Percentiles rank a stretch among this genome's conserved stretches.
Conservation (phyloP, 2,329 filamentous ascomycete species). For the Botryosphaeria dothidea region DNA sequence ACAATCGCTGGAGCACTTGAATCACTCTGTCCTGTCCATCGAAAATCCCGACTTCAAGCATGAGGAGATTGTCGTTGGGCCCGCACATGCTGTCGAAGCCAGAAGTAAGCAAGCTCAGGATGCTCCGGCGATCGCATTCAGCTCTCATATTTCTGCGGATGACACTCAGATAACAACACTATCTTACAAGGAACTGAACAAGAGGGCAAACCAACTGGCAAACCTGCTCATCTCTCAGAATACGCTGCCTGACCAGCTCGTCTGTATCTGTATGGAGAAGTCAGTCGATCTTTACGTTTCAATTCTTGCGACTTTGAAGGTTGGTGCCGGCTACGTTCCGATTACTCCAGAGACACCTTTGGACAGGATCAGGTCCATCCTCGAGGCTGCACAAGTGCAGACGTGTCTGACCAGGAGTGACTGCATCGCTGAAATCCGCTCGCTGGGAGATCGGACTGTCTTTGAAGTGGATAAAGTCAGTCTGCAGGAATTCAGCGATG, state of each 20-base stretch:
- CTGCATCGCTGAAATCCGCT: background rate
- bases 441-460: background rate
- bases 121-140: conserved; percentile 66
- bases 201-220: conserved; percentile 64
- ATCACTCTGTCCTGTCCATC: conserved; percentile 36
- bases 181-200: conserved; percentile 67
- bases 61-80: conserved; percentile 27
- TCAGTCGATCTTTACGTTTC: conserved; percentile 70
- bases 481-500: conserved; percentile 31
- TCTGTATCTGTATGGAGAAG: conserved; percentile 80
- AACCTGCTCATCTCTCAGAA: conserved; percentile 53
- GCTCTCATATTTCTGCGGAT: conserved; percentile 41
- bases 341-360: conserved; percentile 70
- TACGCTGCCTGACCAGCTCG: conserved; percentile 55
- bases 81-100: conserved; percentile 54
- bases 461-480: conserved; percentile 35
- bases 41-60: conserved; percentile 39
- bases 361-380: conserved; percentile 61
- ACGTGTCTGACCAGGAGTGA: conserved; percentile 42
- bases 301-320: conserved; percentile 73
- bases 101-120: conserved; percentile 52
- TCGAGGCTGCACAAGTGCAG: conserved; percentile 59
- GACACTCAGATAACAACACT: conserved; percentile 43
- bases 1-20: background rate
- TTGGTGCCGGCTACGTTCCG: conserved; percentile 78